Conservation (phyloP, 2,329 filamentous ascomycete species). For the Didymella pomorum region DNA sequence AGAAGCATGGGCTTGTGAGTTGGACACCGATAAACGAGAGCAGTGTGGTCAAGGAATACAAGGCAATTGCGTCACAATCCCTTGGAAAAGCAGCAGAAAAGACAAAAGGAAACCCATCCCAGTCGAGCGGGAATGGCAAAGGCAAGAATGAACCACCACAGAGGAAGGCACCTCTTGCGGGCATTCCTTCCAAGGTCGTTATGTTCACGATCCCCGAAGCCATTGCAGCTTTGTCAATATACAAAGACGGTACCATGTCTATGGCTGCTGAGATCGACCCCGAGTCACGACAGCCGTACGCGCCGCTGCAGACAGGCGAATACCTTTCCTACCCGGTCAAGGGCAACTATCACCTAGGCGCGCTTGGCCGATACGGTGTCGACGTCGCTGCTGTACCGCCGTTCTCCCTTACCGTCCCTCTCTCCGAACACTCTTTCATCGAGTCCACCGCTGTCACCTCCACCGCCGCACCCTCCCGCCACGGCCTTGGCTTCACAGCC, state of each 20-base stretch:
- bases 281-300: constrained; percentile 13
- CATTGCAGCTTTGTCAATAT: constrained; percentile 11
- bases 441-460: neutral
- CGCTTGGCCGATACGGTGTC: constrained; percentile 22
- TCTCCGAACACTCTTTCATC: constrained; percentile 9
- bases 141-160: neutral
- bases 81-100: neutral
- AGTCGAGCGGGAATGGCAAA: neutral
- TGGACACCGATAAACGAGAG: neutral
- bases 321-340: constrained; percentile 21
- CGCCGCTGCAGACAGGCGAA: constrained; percentile 17
- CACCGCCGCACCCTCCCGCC: constrained; percentile 1
- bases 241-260: constrained; percentile 11
- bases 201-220: constrained; percentile 27
- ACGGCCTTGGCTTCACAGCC: constrained; percentile 14
- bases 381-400: neutral
- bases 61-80: neutral
- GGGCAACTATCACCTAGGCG: constrained; percentile 24
- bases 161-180: neutral
- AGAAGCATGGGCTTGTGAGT: neutral
- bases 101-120: neutral
- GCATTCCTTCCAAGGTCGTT: constrained; percentile 1
- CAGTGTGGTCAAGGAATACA: neutral
- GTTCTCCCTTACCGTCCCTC: constrained; percentile 14
- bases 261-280: constrained; percentile 9